Evolutionary conservation across 2,329 filamentous ascomycete genomes (phyloP).

Genomic region (Ceratocystis huliohia): DNA sequence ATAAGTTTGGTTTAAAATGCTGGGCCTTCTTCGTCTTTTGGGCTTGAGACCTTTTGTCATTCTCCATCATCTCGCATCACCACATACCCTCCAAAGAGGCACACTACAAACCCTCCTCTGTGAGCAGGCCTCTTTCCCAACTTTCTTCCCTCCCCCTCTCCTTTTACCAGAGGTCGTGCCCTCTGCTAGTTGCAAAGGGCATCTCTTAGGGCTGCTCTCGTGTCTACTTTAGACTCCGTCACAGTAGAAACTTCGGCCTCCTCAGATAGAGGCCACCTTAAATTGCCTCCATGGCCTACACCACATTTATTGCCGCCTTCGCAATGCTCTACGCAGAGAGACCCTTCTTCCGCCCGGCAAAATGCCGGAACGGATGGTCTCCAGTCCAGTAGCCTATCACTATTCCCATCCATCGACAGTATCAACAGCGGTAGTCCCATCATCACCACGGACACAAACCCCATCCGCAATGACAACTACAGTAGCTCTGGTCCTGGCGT

Average conservation of each 20-base stretch:
- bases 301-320: background rate
- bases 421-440: background rate
- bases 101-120: background rate
- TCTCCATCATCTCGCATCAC: conserved; percentile 16
- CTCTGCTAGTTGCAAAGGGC: conserved; percentile 18
- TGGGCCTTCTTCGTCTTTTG: background rate
- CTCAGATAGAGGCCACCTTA: conserved; percentile 16
- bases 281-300: conserved; percentile 15
- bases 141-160: background rate
- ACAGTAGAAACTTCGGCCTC: conserved; percentile 12
- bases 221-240: conserved; percentile 19
- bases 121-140: background rate
- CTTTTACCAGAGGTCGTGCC: conserved; percentile 16
- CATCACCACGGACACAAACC: background rate
- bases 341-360: conserved; percentile 13
- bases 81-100: conserved; percentile 6
- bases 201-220: conserved; percentile 13
- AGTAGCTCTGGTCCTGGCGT: background rate
- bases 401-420: background rate
- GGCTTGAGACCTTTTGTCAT: conserved; percentile 7
- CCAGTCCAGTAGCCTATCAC: background rate
- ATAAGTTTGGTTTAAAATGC: conserved; percentile 7
- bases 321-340: conserved; percentile 1
- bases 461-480: background rate
- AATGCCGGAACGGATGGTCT: background rate